phyloP scores from a whole-genome alignment of 176 grass and related monocot species.

The Rhynchospora pubera region DNA sequence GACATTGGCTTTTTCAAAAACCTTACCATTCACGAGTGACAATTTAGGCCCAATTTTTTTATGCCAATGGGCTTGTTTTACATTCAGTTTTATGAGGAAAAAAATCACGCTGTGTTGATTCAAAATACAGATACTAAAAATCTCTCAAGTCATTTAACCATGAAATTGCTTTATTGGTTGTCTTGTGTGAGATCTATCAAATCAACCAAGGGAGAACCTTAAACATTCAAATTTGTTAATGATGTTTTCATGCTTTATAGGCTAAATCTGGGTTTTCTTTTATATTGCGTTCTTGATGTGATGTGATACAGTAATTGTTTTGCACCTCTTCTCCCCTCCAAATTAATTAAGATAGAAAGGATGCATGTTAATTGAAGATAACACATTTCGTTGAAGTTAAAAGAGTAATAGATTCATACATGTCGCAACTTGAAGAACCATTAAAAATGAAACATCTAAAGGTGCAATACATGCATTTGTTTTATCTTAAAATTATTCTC shows the following conservation, averaged over 20 bases:
- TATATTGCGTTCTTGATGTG: neutral
- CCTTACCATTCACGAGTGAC: neutral
- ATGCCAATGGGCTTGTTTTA: neutral
- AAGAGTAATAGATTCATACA: neutral
- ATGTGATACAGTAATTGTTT: neutral
- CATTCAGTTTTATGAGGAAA: neutral
- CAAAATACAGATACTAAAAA: no score
- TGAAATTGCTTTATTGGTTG: neutral
- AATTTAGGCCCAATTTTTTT: neutral
- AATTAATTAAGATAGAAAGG: neutral
- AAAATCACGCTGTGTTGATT: neutral
- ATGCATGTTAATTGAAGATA: neutral
- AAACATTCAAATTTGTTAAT: neutral
- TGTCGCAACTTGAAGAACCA: neutral
- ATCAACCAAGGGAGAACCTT: neutral
- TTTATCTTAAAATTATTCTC: neutral
- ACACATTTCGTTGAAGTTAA: neutral
- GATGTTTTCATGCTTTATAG: neutral
- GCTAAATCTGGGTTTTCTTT: neutral
- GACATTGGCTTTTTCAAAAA: neutral
- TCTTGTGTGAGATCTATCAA: neutral
- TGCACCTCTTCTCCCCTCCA: neutral
- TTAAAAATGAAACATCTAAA: neutral
- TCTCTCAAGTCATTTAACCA: neutral
- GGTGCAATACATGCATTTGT: neutral